Evolutionary conservation across 2,329 filamentous ascomycete species (phyloP).

Genomic region (Microdochium trichocladiopsis): DNA sequence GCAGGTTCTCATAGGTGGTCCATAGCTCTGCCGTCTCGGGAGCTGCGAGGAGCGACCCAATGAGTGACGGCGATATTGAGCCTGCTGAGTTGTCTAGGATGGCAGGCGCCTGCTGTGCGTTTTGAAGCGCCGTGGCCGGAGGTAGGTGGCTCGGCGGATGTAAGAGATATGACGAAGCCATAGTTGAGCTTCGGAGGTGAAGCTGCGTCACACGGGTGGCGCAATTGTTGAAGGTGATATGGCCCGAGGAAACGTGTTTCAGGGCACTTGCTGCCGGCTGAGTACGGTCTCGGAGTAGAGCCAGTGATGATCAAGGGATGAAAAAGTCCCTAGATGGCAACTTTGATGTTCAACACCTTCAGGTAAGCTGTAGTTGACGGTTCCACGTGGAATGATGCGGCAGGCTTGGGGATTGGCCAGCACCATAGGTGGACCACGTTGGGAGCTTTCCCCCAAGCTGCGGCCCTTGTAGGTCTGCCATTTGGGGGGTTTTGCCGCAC

Average conservation of each 20-base stretch:
- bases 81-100: conserved; percentile 48
- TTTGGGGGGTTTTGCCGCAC: neutral
- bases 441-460: neutral
- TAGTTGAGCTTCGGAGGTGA: conserved; percentile 1
- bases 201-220: too few species aligned
- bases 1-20: conserved; percentile 78
- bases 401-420: neutral
- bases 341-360: too few species aligned
- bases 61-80: conserved; percentile 45
- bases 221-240: too few species aligned
- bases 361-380: neutral
- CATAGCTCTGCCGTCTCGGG: conserved; percentile 75
- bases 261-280: too few species aligned
- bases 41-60: conserved; percentile 45
- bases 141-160: conserved; percentile 51
- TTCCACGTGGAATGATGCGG: neutral
- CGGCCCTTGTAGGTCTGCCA: neutral
- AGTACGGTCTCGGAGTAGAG: too few species aligned
- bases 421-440: neutral
- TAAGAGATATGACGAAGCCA: conserved; percentile 38
- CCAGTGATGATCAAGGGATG: too few species aligned
- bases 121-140: conserved; percentile 44
- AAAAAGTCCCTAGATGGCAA: too few species aligned
- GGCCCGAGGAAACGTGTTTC: too few species aligned
- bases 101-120: conserved; percentile 54